Conservation (phyloP, 2,329 filamentous ascomycete genomes). For the Pseudocercospora musae region DNA sequence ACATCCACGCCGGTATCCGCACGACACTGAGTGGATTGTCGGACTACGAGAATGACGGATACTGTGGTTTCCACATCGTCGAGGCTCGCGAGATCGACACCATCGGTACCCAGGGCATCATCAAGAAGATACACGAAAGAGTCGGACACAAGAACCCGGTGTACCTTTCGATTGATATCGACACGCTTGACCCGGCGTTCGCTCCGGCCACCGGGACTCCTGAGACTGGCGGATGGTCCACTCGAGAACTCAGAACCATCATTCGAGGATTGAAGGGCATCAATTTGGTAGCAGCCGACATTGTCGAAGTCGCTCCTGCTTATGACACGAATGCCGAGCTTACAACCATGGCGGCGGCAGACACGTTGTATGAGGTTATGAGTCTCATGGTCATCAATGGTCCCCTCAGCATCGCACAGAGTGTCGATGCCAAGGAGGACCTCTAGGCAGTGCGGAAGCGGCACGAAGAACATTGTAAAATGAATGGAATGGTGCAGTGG, state of each 20-base stretch:
- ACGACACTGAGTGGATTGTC: constrained; percentile 75
- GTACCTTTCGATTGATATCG: constrained; percentile 82
- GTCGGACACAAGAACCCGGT: constrained; percentile 66
- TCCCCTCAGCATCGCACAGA: constrained; percentile 53
- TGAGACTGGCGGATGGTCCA: constrained; percentile 74
- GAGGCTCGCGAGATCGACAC: constrained; percentile 70
- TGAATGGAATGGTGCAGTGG: not conserved
- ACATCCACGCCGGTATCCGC: constrained; percentile 83
- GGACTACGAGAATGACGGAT: constrained; percentile 82
- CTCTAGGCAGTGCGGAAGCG: constrained; percentile 1
- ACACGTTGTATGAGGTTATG: constrained; percentile 82
- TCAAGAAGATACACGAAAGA: constrained; percentile 70
- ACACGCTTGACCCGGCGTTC: constrained; percentile 81
- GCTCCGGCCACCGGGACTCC: constrained; percentile 72
- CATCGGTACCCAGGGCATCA: constrained; percentile 67
- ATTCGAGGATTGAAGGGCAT: constrained; percentile 65
- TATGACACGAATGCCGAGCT: constrained; percentile 79
- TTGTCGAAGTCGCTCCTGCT: constrained; percentile 83
- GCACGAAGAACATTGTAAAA: not conserved
- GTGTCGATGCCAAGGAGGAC: constrained; percentile 24
- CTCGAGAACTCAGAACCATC: constrained; percentile 69
- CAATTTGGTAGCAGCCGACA: constrained; percentile 75
- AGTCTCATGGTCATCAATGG: constrained; percentile 74
- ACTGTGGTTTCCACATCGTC: constrained; percentile 79
- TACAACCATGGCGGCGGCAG: constrained; percentile 77